Base-by-base conservation (phyloP, 306 rosid genomes). In the Styphnolobium japonicum region DNA sequence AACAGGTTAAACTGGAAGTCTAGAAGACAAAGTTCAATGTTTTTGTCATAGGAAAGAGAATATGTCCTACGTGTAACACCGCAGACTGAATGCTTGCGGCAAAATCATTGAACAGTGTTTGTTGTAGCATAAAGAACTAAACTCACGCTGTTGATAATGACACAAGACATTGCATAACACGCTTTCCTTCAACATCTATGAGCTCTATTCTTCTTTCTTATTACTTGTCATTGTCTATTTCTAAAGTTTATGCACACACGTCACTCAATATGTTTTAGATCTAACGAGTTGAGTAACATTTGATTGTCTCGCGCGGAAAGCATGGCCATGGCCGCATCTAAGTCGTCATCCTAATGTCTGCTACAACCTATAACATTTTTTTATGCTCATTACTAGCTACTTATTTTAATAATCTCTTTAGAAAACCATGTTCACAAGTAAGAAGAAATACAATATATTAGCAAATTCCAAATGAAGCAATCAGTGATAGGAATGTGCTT, bases 261-360 rank as follows among this genome's bases (percentile, higher is more conserved):
- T 76, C 77, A 81, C 65, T 46, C 79, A 46, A 71, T 7, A 78
- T 73, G 19, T 6, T 53, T 65, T 76, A 65, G 52, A 75, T 76
- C 64, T 40, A 33, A 65, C 4, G 21, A 74, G 15, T 51, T 76
- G 36, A 77, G 73, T 55, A 27, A 73, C 27, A 29, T 25, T 19
- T 63, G 64, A 80, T 83, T 84, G 67, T 71, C 77, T 34, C 82
- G 73, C 69, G 85, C 80, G 65, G 61, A 83, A 76, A 77, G 82
- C 43, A 67, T 65, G 89, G 60, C 55, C 70, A 63, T 19, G 42
- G 70, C n/a, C 19, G 10, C 48, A 31, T 52, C 11, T 4, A 25
- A 1, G 0, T 51, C 8, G n/a, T 48, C 19, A 10, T 43, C 67
- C 19, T 34, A 80, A 12, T 43, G 67, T 63, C 77, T 34, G 18